These are phyloP conservation scores for Ustilago lituana DNA, from an alignment of 1,284 basidiomycete species.

Conservation along the genomic window DNA sequence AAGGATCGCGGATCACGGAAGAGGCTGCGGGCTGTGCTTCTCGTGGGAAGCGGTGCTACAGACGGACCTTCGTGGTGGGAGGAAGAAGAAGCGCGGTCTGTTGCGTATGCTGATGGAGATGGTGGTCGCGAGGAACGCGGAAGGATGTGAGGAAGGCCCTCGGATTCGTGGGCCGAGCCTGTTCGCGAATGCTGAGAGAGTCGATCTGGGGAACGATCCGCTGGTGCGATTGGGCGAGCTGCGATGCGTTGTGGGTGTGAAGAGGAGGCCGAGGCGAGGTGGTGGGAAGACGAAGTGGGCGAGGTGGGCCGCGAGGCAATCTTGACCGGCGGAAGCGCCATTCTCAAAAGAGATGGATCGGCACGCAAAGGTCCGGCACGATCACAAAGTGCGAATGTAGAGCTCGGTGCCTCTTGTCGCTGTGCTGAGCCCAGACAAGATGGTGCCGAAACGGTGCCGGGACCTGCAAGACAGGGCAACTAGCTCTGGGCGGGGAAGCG, in stretches of 20 bases:
- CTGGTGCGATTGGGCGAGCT: slow-evolving; percentile 33
- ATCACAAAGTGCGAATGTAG: neutral
- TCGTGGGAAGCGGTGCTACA: slow-evolving; percentile 8
- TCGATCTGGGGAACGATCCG: slow-evolving; percentile 40
- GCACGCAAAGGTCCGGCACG: slow-evolving; percentile 3
- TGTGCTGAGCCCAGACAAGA: slow-evolving; percentile 15
- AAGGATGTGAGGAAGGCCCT: slow-evolving; percentile 23
- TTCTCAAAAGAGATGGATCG: neutral
- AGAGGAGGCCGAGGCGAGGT: slow-evolving; percentile 19
- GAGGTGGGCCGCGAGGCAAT: slow-evolving; percentile 37
- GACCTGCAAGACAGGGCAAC: slow-evolving; percentile 17
- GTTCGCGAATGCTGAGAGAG: slow-evolving; percentile 27
- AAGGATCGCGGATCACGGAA: slow-evolving; percentile 44
- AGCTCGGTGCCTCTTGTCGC: no score
- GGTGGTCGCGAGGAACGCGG: slow-evolving; percentile 29
- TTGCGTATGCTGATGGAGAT: slow-evolving; percentile 27
- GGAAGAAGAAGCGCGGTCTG: slow-evolving; percentile 25
- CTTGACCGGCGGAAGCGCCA: slow-evolving; percentile 42
- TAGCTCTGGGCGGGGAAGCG: neutral
- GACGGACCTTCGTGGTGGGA: slow-evolving; percentile 23
- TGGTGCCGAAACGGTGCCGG: slow-evolving; percentile 8
- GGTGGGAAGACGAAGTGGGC: slow-evolving; percentile 28
- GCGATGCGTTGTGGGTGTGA: slow-evolving; percentile 30
- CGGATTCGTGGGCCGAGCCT: slow-evolving; percentile 28
- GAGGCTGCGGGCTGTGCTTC: slow-evolving; percentile 47